Percentiles rank a stretch among this genome's conserved stretches.
Evolutionary conservation across 2,329 filamentous ascomycete genomes (phyloP).

Genomic region (Curvularia sp.): DNA sequence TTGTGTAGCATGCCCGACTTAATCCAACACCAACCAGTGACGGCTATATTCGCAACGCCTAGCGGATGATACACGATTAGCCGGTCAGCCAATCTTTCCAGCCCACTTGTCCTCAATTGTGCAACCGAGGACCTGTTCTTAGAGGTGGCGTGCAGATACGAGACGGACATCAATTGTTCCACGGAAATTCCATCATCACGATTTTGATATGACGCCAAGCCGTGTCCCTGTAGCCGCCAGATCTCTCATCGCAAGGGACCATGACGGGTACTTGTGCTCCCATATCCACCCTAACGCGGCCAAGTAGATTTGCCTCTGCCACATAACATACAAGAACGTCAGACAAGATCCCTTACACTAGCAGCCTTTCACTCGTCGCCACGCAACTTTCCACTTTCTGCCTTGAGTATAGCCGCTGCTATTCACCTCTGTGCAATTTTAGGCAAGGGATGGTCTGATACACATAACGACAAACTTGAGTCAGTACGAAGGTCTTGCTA

Average conservation of each 20-base stretch:
- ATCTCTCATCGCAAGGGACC: background rate
- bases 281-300: background rate
- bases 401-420: background rate
- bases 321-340: background rate
- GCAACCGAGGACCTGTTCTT: background rate
- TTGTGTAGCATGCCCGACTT: background rate
- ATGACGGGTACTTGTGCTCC: background rate
- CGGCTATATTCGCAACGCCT: constrained; percentile 1
- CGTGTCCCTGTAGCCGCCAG: constrained; percentile 7
- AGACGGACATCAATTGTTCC: background rate
- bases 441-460: background rate
- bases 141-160: background rate
- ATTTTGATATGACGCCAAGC: background rate
- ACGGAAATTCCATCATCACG: background rate
- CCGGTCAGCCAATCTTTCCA: constrained; percentile 22
- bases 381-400: background rate
- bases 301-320: background rate
- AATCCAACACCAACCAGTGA: background rate
- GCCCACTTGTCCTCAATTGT: background rate
- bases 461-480: background rate
- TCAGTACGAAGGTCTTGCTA: background rate
- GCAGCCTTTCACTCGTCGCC: background rate
- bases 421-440: background rate
- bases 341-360: background rate
- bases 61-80: constrained; percentile 19